Conservation (phyloP, 345 rosid genomes). For the Schrenkiella parvula region DNA sequence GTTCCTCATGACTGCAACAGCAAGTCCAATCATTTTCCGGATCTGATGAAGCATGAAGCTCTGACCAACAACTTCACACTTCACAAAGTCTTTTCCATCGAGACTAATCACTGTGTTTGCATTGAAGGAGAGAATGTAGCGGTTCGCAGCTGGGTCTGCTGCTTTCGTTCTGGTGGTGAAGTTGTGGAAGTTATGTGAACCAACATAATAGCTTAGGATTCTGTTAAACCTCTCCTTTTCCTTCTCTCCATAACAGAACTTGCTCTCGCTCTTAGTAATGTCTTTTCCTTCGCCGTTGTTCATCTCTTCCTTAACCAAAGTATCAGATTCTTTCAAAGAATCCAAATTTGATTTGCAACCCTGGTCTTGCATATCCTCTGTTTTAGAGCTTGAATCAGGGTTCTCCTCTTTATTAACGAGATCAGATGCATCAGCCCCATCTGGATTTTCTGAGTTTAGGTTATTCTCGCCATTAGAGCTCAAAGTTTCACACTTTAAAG, state of each 20-base stretch:
- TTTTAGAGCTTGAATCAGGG: slow-evolving; percentile 3
- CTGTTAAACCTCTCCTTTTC: slow-evolving; percentile 80
- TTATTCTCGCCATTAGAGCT: slow-evolving; percentile 17
- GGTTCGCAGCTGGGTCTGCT: slow-evolving; percentile 76
- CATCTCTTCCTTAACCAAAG: slow-evolving; percentile 20
- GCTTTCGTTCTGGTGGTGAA: slow-evolving; percentile 89
- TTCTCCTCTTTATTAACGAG: background rate
- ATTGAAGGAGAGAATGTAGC: slow-evolving; percentile 67
- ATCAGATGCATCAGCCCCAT: slow-evolving; percentile 6
- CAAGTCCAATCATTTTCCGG: slow-evolving; percentile 88
- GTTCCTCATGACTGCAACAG: slow-evolving; percentile 82
- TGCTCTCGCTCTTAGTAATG: slow-evolving; percentile 17
- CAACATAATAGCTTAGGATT: slow-evolving; percentile 66
- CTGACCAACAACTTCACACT: slow-evolving; percentile 96
- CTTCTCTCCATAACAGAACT: slow-evolving; percentile 59
- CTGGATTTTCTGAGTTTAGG: slow-evolving; percentile 1
- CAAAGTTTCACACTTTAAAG: slow-evolving; percentile 17
- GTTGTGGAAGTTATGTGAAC: slow-evolving; percentile 93
- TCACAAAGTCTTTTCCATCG: slow-evolving; percentile 75
- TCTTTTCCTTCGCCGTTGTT: slow-evolving; percentile 28
- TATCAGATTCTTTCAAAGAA: background rate
- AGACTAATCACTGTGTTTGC: slow-evolving; percentile 52
- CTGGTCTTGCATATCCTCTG: slow-evolving; percentile 11
- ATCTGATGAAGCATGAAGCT: slow-evolving; percentile 99
- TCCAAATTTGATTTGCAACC: slow-evolving; percentile 10